phyloP scores from a whole-genome alignment of 2,329 filamentous ascomycete species.

The Paecilomyces fulvus region DNA sequence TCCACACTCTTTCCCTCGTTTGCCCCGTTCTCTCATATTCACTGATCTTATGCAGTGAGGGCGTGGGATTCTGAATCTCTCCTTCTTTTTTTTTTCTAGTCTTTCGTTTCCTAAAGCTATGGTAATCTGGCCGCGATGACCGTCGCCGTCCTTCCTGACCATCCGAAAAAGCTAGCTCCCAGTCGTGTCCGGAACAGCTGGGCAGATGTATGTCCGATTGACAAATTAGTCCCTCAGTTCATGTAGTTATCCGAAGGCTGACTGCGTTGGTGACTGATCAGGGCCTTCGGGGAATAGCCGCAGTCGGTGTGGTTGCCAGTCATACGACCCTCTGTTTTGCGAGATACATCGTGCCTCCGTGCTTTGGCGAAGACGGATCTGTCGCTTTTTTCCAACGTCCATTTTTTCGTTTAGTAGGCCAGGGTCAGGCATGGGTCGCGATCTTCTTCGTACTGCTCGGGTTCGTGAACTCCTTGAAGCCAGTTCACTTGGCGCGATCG shows the following conservation, averaged over 20 bases:
- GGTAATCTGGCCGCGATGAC: background rate
- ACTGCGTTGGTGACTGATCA: slow-evolving; percentile 15
- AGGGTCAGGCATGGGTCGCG: slow-evolving; percentile 57
- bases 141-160: background rate
- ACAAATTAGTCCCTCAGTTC: background rate
- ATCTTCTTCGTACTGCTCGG: slow-evolving; percentile 59
- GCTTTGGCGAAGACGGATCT: slow-evolving; percentile 34
- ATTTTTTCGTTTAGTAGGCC: slow-evolving; percentile 50
- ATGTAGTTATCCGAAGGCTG: background rate
- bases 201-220: slow-evolving; percentile 11
- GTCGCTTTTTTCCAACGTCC: slow-evolving; percentile 50
- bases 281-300: slow-evolving; percentile 50
- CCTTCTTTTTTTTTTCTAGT: background rate
- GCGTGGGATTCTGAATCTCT: background rate
- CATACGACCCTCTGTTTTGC: slow-evolving; percentile 47
- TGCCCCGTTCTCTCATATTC: background rate
- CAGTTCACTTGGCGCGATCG: slow-evolving; percentile 47
- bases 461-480: slow-evolving; percentile 56
- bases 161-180: slow-evolving; percentile 3
- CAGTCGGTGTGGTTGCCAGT: slow-evolving; percentile 47
- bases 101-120: background rate
- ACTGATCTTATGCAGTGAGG: background rate
- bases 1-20: background rate
- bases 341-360: slow-evolving; percentile 42
- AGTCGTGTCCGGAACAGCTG: slow-evolving; percentile 8